Base-by-base conservation (phyloP, 1,284 basidiomycete species). In the Irpex lacteus region DNA sequence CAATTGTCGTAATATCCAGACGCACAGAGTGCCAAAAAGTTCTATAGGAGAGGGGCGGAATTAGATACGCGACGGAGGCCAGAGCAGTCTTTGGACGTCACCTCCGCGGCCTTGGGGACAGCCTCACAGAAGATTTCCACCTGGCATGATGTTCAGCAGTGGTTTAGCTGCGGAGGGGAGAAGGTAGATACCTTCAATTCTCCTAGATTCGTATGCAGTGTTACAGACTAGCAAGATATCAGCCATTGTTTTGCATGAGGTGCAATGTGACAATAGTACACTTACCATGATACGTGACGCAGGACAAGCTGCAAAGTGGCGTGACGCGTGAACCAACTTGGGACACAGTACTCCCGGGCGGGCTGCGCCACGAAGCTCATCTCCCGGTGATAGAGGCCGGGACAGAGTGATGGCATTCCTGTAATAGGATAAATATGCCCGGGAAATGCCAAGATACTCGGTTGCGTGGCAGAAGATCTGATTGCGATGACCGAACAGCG, bases 81-180 rank as follows among this genome's bases (percentile, higher is more conserved):
- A 37, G 40, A 62, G 62, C 61, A 54, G 40, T 58, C 8, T 5
- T 18, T 52, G 19, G 19, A 52, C 72, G 79, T 19, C 68, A 94
- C 95, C 82, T 99, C 96, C 66, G 96, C 95, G 18, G 96, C 84
- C 72, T 95, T 93, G 11, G 97, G 97, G 15, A 95, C 93, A 6
- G 95, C 89, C 76, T 99, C 97, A 78, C 97, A 98, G 78, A 98
- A 99, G 26, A 99, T 77, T 78, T 99, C 97, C 68, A 98, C 89
- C 95, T 98, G 73, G 36, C 40, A 36, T 49, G 26, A n/a, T 50
- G 54, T 44, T 3, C 56, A 9, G 55, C 60, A 18, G 47, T 47
- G 36, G 36, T 26, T 15, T 59, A 57, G 18, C 53, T 52, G 36
- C 62, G 52, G 64, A 37, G 19, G 38, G 36, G 2, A 11, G 56